These are phyloP conservation scores for Termitomyces sp. DNA, from an alignment of 768 basidiomycete species.

Conservation along the genomic window DNA sequence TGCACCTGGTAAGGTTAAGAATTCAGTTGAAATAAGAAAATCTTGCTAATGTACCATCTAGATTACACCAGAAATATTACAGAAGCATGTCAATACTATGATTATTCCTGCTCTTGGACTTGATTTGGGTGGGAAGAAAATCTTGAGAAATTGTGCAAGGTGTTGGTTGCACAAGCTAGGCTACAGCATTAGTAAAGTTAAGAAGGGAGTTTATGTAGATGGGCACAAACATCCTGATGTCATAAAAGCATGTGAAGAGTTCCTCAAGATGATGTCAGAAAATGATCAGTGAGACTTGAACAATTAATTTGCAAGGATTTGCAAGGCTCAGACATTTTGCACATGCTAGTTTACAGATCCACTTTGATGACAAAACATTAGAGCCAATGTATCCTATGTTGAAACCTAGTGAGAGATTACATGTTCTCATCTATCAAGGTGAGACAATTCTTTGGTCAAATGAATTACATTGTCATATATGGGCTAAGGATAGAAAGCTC, in stretches of 20 bases:
- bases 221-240: slow-evolving; percentile 26
- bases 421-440: neutral
- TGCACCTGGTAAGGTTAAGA: neutral
- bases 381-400: neutral
- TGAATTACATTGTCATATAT: neutral
- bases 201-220: slow-evolving; percentile 22
- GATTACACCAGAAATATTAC: neutral
- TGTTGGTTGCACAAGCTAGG: slow-evolving; percentile 7
- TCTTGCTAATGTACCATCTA: neutral
- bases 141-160: neutral
- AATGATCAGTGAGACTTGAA: slow-evolving; percentile 6
- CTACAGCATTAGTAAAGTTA: slow-evolving; percentile 1
- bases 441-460: neutral
- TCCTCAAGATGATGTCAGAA: slow-evolving; percentile 1
- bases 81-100: slow-evolving; percentile 2
- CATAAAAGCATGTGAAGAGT: slow-evolving; percentile 17
- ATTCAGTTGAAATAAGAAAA: no score
- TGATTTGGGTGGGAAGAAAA: neutral
- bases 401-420: neutral
- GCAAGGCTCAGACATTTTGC: no score
- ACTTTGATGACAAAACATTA: neutral
- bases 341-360: neutral
- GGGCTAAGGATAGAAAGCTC: slow-evolving; percentile 1
- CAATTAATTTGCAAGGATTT: no score
- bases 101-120: neutral